Percentiles rank a stretch among this genome's conserved stretches.
Conservation (phyloP, 495 filamentous ascomycete species). For the Durotheca rogersii region DNA sequence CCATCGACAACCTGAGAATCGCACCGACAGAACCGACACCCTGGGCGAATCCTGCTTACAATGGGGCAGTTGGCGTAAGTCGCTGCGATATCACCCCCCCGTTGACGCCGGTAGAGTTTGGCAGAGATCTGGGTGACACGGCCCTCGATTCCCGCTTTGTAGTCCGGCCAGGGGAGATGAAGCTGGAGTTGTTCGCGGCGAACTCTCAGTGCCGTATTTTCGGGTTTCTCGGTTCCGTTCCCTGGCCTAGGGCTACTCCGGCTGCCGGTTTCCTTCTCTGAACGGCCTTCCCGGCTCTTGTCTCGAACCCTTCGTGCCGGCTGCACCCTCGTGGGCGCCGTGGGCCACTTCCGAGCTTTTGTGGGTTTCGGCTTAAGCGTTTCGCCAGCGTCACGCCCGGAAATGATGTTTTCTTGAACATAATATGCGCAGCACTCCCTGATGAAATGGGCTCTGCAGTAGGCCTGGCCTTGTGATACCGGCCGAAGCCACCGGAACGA, state of each 20-base stretch:
- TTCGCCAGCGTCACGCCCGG: background rate
- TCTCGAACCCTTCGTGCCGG: conserved; percentile 16
- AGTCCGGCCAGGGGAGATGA: conserved; percentile 22
- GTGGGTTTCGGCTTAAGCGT: background rate
- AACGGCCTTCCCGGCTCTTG: conserved; percentile 9
- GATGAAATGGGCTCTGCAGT: conserved; percentile 23
- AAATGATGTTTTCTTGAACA: conserved; percentile 5
- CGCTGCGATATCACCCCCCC: background rate
- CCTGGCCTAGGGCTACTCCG: conserved; percentile 4
- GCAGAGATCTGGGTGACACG: conserved; percentile 3
- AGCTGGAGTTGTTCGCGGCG: conserved; percentile 10
- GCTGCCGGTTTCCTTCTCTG: background rate
- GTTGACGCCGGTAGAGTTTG: background rate
- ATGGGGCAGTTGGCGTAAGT: background rate
- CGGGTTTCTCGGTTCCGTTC: background rate
- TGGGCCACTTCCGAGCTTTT: conserved; percentile 15
- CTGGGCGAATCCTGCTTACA: background rate
- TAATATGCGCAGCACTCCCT: conserved; percentile 25
- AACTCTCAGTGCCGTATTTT: background rate
- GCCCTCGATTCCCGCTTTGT: conserved; percentile 19
- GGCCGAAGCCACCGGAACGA: conserved; percentile 20
- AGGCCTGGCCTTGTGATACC: conserved; percentile 13
- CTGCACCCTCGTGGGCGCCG: conserved; percentile 22
- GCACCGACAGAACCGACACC: conserved; percentile 34
- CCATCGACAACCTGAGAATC: conserved; percentile 9